A percentile compares a stretch with the other conserved stretches of the same genome.
Evolutionary conservation across 2,329 filamentous ascomycete genomes (phyloP).

Genomic region (Colletotrichum tropicale): DNA sequence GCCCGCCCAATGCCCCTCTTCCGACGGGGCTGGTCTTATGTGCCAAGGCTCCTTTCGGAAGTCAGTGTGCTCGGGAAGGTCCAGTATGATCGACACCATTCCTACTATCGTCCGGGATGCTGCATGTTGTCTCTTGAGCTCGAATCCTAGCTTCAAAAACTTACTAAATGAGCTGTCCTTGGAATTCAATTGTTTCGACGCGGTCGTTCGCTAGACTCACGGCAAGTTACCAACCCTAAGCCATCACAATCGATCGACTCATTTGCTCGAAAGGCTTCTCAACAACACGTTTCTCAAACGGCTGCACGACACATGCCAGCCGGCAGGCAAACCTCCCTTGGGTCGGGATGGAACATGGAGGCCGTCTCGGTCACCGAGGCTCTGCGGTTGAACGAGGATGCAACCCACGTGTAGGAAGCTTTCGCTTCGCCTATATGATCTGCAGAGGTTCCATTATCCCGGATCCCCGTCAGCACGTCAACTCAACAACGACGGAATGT

Average conservation of each 20-base stretch:
- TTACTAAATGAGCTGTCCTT: not conserved
- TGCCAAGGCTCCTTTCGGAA: not conserved
- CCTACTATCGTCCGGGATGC: not conserved
- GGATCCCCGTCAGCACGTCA: not conserved
- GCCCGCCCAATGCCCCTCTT: not conserved
- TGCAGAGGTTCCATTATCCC: not conserved
- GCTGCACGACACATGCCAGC: not conserved
- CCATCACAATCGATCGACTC: not conserved
- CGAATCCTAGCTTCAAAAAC: rapidly evolving
- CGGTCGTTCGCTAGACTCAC: not conserved
- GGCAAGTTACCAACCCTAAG: not conserved
- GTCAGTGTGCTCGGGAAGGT: not conserved
- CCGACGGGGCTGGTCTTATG: not conserved
- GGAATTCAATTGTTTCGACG: rapidly evolving
- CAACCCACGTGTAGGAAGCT: not conserved
- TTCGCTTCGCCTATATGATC: not conserved
- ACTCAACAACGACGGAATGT: not conserved
- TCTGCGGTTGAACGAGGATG: not conserved
- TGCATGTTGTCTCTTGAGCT: not conserved
- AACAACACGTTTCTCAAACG: not conserved
- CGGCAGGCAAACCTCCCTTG: not conserved
- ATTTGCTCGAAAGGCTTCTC: rapidly evolving
- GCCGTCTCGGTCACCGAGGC: not conserved
- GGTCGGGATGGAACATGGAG: not conserved
- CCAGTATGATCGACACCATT: not conserved